These are phyloP conservation scores for Letharia lupina DNA, from an alignment of 495 filamentous ascomycete genomes.

Conservation along the genomic window DNA sequence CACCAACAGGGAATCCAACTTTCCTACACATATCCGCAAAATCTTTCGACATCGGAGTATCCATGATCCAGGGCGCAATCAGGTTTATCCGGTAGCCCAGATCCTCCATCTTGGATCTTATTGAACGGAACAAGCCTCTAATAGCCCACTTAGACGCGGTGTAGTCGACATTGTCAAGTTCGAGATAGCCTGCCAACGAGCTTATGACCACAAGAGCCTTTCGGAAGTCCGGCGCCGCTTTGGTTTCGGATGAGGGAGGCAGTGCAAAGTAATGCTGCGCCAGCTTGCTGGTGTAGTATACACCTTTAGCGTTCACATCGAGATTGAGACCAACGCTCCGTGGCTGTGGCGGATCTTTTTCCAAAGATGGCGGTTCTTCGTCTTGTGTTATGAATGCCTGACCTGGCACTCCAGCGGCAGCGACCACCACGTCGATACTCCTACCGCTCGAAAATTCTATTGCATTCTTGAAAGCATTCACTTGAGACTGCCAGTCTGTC, in stretches of 20 bases:
- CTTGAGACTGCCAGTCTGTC: conserved; percentile 16
- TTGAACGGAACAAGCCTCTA: conserved; percentile 25
- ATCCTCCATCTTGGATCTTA: conserved; percentile 14
- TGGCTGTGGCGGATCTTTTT: conserved; percentile 8
- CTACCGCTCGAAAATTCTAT: neutral
- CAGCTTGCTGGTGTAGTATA: conserved; percentile 16
- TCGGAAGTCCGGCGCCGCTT: neutral
- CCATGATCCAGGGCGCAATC: conserved; percentile 22
- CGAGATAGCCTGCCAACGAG: conserved; percentile 30
- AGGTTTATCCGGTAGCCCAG: conserved; percentile 14
- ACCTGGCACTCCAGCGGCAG: conserved; percentile 13
- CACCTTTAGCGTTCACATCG: conserved; percentile 14
- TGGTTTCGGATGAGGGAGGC: neutral
- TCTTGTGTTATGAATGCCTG: neutral
- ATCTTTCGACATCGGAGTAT: conserved; percentile 15
- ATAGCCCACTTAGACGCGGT: conserved; percentile 29
- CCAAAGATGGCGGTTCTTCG: conserved; percentile 10
- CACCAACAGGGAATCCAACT: conserved; percentile 7
- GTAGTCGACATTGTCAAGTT: conserved; percentile 25
- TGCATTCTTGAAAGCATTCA: conserved; percentile 18
- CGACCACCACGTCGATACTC: conserved; percentile 14
- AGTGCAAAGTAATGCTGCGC: conserved; percentile 19
- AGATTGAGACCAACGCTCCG: neutral
- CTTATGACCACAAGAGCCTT: conserved; percentile 27
- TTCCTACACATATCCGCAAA: neutral